These are phyloP conservation scores for Periconia sp. DNA, from an alignment of 2,329 filamentous ascomycete genomes.

Conservation along the genomic window DNA sequence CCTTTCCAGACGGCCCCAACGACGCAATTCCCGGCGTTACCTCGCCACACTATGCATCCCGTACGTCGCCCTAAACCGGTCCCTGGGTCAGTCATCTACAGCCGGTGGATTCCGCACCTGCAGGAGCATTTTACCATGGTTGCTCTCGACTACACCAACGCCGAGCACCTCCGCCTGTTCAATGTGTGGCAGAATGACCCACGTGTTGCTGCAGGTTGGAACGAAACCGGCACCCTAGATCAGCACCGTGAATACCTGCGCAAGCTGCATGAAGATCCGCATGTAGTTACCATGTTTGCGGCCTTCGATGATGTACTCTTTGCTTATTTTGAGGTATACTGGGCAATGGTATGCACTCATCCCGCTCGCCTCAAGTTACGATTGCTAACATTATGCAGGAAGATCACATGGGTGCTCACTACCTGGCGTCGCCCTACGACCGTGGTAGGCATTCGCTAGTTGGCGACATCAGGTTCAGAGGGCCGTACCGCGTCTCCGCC, in stretches of 20 bases:
- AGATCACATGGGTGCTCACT: conserved; percentile 66
- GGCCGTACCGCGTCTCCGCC: conserved; percentile 61
- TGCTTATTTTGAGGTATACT: conserved; percentile 82
- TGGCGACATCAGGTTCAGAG: conserved; percentile 61
- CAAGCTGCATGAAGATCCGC: conserved; percentile 72
- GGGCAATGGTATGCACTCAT: conserved; percentile 70
- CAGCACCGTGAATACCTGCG: conserved; percentile 76
- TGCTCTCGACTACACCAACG: conserved; percentile 70
- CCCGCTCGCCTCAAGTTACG: neutral
- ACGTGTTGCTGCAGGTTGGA: conserved; percentile 80
- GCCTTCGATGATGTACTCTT: conserved; percentile 74
- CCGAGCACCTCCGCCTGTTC: conserved; percentile 72
- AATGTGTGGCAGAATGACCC: conserved; percentile 85
- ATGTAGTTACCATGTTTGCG: conserved; percentile 73
- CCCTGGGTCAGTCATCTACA: conserved; percentile 75
- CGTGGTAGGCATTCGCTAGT: conserved; percentile 67
- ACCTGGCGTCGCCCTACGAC: conserved; percentile 62
- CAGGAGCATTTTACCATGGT: conserved; percentile 79
- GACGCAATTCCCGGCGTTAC: conserved; percentile 54
- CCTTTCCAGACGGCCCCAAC: conserved; percentile 54
- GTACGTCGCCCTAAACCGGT: conserved; percentile 73
- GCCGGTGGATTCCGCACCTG: conserved; percentile 77
- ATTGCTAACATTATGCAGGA: conserved; percentile 49
- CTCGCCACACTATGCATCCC: conserved; percentile 70
- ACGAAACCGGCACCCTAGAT: conserved; percentile 76